Base-by-base conservation (phyloP, 805 yeast species). In the Candida montana region DNA sequence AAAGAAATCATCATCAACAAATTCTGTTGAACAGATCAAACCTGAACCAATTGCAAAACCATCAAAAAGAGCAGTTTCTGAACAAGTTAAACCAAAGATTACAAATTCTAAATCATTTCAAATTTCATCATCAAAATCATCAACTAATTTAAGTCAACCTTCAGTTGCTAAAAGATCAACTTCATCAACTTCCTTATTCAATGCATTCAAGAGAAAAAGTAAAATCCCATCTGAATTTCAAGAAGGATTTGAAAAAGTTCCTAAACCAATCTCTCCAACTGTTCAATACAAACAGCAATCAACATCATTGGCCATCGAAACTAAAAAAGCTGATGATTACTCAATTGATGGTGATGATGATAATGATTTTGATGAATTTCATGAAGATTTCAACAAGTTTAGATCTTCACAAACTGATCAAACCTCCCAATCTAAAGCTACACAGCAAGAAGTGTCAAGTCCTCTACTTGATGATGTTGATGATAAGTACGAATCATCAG, bases 371-470 rank as follows among this genome's bases (percentile, higher is more conserved):
- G 39, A 39, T 26, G 56, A 48, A 31, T 56, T 56, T 41, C 49
- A 52, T 30, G 59, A 57, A 35, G 58, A 57, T 36, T 57, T 54
- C 40, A 54, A 55, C 34, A 47, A 47, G 23, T 27, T 53, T n/a
- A 16, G 33, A 9, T 30, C 39, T 8, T n/a, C n/a, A n/a, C n/a
- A n/a, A n/a, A n/a, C n/a, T n/a, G n/a, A n/a, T n/a, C n/a, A n/a
- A n/a, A n/a, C n/a, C n/a, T n/a, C n/a, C n/a, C n/a, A n/a, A n/a
- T n/a, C n/a, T n/a, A n/a, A n/a, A n/a, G n/a, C n/a, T n/a, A n/a
- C n/a, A n/a, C n/a, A n/a, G n/a, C n/a, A n/a, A n/a, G n/a, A n/a
- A n/a, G n/a, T n/a, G n/a, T n/a, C n/a, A n/a, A n/a, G n/a, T n/a
- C n/a, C n/a, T n/a, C n/a, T n/a, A 18, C 34, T 10, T 17, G 3